These are phyloP conservation scores for Pharnaceum exiguum DNA, from an alignment of 148 eudicot genomes.

Conservation along the genomic window DNA sequence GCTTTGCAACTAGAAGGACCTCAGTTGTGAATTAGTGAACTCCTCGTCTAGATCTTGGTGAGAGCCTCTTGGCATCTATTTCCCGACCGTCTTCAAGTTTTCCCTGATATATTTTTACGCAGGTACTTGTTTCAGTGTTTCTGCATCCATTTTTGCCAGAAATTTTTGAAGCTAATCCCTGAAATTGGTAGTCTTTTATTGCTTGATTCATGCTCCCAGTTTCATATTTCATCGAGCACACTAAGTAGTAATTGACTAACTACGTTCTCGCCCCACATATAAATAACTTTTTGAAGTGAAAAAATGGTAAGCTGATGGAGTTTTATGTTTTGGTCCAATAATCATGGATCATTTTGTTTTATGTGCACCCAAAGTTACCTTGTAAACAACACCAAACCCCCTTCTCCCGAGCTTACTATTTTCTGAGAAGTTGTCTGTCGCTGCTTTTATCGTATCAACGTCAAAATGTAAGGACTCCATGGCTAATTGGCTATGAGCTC, in stretches of 20 bases:
- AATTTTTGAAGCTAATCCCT: too few species aligned
- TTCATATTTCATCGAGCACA: too few species aligned
- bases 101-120: slow-evolving; percentile 22
- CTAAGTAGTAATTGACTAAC: too few species aligned
- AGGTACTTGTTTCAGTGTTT: too few species aligned
- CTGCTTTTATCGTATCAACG: slow-evolving; percentile 13
- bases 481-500: slow-evolving; percentile 7
- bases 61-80: slow-evolving; percentile 33
- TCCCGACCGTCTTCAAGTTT: slow-evolving; percentile 19
- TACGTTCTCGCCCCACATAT: too few species aligned
- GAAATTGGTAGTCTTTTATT: too few species aligned
- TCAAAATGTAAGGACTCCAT: slow-evolving; percentile 26
- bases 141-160: too few species aligned
- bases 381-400: slow-evolving; percentile 24
- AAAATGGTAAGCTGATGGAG: too few species aligned
- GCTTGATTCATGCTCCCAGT: too few species aligned
- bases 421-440: slow-evolving; percentile 24
- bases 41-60: slow-evolving; percentile 20
- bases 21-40: slow-evolving; percentile 26
- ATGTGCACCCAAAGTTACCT: neutral
- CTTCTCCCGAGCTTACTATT: slow-evolving; percentile 26
- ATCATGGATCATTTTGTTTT: too few species aligned
- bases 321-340: too few species aligned
- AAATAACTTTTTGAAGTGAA: too few species aligned
- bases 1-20: slow-evolving; percentile 28